Evolutionary conservation across 805 yeast genomes (phyloP).

Genomic region (Candida nitratophila): DNA sequence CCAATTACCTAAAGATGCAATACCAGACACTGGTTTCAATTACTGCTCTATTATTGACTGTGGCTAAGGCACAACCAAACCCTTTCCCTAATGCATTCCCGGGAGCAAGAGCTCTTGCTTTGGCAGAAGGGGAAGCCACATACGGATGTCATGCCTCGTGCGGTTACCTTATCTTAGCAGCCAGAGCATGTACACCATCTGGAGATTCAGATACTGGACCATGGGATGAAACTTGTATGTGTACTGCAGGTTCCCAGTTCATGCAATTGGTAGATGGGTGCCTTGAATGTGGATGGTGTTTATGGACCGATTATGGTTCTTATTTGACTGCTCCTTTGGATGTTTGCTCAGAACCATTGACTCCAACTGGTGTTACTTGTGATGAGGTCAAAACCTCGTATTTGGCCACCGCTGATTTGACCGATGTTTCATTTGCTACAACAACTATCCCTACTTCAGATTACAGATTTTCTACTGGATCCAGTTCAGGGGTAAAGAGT

Average conservation of each 20-base stretch:
- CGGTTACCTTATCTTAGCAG: slow-evolving; percentile 25
- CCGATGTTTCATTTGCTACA: neutral
- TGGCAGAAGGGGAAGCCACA: slow-evolving; percentile 19
- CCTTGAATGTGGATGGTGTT: slow-evolving; percentile 20
- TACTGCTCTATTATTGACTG: neutral
- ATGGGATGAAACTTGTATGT: slow-evolving; percentile 25
- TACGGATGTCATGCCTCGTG: slow-evolving; percentile 25
- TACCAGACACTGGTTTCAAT: neutral
- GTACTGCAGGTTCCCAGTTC: slow-evolving; percentile 23
- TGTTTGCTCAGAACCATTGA: slow-evolving; percentile 2
- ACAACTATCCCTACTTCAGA: neutral
- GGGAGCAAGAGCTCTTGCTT: slow-evolving; percentile 14
- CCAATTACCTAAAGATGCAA: neutral
- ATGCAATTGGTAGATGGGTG: slow-evolving; percentile 22
- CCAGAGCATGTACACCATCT: slow-evolving; percentile 18
- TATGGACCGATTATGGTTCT: slow-evolving; percentile 6
- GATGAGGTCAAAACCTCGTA: neutral
- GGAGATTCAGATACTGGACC: slow-evolving; percentile 19
- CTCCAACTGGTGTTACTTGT: slow-evolving; percentile 3
- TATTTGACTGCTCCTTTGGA: slow-evolving; percentile 4
- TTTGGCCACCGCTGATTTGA: neutral
- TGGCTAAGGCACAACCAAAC: neutral
- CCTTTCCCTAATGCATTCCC: slow-evolving; percentile 16
- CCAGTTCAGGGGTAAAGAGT: neutral
- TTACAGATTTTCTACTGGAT: neutral